These are phyloP conservation scores for Annona squamosa DNA, from an alignment of 164 flowering plant species.

Conservation along the genomic window DNA sequence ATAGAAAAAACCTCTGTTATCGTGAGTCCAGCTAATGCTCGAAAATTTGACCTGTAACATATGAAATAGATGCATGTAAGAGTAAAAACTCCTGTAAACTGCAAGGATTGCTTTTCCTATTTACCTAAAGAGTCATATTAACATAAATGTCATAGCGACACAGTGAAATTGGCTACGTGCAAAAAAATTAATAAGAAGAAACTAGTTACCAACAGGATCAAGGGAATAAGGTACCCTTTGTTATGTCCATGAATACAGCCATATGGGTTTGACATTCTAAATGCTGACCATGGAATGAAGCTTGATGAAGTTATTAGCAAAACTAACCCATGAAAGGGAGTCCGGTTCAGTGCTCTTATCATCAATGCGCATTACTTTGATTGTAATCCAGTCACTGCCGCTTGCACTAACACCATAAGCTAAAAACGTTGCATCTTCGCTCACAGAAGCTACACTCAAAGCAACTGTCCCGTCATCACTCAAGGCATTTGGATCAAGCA, in stretches of 20 bases:
- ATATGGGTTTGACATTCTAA: background rate
- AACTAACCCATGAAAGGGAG: slow-evolving; percentile 74
- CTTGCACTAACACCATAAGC: slow-evolving; percentile 87
- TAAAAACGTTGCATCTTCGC: slow-evolving; percentile 87
- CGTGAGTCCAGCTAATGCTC: slow-evolving; percentile 80
- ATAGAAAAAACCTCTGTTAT: slow-evolving; percentile 90
- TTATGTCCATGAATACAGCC: too few relatives aligned
- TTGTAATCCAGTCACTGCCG: slow-evolving; percentile 97
- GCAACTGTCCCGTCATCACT: slow-evolving; percentile 97
- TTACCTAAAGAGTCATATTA: too few relatives aligned
- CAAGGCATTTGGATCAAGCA: slow-evolving; percentile 87
- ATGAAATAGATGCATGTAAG: background rate
- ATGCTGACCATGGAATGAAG: background rate
- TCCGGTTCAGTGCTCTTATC: slow-evolving; percentile 63
- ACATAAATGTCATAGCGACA: too few relatives aligned
- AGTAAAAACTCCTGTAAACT: background rate
- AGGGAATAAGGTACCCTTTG: too few relatives aligned
- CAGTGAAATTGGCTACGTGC: too few relatives aligned
- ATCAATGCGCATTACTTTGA: slow-evolving; percentile 74
- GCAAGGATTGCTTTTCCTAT: too few relatives aligned
- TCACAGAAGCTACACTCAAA: slow-evolving; percentile 38
- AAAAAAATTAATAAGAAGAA: too few relatives aligned
- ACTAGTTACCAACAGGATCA: too few relatives aligned
- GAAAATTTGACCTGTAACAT: slow-evolving; percentile 81
- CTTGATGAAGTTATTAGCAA: background rate